phyloP scores from a whole-genome alignment of 305 asterid genomes.

The Lippia alba region DNA sequence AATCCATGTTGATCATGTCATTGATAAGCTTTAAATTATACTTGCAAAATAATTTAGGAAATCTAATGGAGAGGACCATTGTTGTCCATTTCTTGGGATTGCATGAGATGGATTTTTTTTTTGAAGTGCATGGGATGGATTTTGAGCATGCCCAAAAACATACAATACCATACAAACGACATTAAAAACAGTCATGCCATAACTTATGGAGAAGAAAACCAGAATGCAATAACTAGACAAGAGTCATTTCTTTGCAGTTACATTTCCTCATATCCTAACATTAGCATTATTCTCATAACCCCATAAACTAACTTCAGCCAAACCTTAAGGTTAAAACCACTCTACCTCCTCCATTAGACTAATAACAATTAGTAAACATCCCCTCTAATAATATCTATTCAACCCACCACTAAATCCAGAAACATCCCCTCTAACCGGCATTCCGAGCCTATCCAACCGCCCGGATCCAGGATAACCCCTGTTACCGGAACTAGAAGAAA shows the following conservation, averaged over 20 bases:
- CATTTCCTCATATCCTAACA: slow-evolving; percentile 24
- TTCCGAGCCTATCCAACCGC: slow-evolving; percentile 73
- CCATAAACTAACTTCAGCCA: neutral
- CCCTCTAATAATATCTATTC: slow-evolving; percentile 51
- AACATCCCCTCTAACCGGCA: slow-evolving; percentile 61
- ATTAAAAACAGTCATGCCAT: neutral
- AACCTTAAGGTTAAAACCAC: neutral
- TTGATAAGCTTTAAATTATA: neutral
- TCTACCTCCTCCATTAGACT: slow-evolving; percentile 31
- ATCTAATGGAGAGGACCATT: too few species aligned
- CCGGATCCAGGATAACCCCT: slow-evolving; percentile 90
- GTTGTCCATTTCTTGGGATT: too few species aligned
- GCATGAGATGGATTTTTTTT: too few species aligned
- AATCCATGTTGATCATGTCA: neutral
- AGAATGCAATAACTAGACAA: neutral
- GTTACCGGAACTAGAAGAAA: slow-evolving; percentile 46
- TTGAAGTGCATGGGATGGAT: too few species aligned
- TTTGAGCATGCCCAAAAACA: too few species aligned
- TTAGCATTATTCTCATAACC: slow-evolving; percentile 10
- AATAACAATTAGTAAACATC: slow-evolving; percentile 32
- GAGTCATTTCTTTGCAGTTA: slow-evolving; percentile 23
- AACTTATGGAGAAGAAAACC: too few species aligned
- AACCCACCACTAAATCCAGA: slow-evolving; percentile 58
- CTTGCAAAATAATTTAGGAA: too few species aligned
- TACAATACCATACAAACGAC: neutral